phyloP scores from a whole-genome alignment of 257 asterid species.

The Nicotiana benthamiana region DNA sequence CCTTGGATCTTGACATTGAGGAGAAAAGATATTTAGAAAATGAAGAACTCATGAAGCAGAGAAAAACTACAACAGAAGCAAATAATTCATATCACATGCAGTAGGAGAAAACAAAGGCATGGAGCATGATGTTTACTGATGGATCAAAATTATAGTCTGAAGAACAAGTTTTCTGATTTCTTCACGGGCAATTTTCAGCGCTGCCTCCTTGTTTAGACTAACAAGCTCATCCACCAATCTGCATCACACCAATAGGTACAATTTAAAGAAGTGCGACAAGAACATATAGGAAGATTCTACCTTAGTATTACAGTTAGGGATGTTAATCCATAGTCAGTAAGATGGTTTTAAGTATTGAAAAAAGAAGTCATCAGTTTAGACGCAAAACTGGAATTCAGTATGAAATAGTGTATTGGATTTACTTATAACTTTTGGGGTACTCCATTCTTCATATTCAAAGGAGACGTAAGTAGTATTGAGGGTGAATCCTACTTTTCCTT shows the following conservation, averaged over 20 bases:
- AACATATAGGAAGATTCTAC: background rate
- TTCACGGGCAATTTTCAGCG: conserved; percentile 58
- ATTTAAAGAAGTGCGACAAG: background rate
- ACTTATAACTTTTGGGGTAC: background rate
- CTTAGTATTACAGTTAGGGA: background rate
- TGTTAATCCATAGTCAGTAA: background rate
- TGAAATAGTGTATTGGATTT: background rate
- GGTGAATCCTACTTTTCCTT: background rate
- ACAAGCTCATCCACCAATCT: conserved; percentile 86
- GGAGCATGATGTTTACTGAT: conserved; percentile 40
- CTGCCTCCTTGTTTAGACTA: conserved; percentile 73
- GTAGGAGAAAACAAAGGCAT: background rate
- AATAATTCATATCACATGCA: background rate
- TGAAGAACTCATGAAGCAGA: background rate
- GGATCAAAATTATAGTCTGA: conserved; percentile 44
- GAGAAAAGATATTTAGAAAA: conserved; percentile 1
- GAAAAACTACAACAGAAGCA: background rate
- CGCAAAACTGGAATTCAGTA: background rate
- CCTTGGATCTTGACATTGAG: conserved; percentile 37
- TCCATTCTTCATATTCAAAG: background rate
- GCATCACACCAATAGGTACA: conserved; percentile 11
- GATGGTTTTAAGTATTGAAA: background rate
- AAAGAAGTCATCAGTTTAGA: background rate
- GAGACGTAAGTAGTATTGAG: background rate
- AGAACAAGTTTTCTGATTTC: conserved; percentile 59